Evolutionary conservation across 1,284 basidiomycete genomes (phyloP).

Genomic region (Sphagnurus paluster): DNA sequence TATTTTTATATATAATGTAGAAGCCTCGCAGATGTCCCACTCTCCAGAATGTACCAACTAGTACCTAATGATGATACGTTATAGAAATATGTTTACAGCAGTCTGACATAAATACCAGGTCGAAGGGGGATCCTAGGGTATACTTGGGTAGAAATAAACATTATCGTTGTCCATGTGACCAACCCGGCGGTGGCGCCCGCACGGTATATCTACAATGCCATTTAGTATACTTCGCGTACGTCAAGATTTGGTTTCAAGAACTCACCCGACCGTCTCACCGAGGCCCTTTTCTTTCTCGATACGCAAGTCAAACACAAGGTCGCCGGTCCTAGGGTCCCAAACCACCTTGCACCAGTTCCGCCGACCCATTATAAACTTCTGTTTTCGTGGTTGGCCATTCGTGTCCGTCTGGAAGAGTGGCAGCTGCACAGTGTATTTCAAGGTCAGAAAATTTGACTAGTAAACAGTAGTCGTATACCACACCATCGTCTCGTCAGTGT

Average conservation of each 20-base stretch:
- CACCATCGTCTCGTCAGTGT: constrained; percentile 88
- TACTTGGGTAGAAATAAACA: too few relatives aligned
- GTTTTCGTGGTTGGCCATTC: constrained; percentile 67
- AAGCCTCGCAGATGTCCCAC: too few relatives aligned
- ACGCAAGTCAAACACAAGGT: constrained; percentile 84
- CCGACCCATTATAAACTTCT: constrained; percentile 82
- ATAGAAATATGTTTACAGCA: too few relatives aligned
- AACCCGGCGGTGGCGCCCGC: constrained; percentile 51
- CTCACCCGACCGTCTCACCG: constrained; percentile 75
- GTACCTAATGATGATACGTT: too few relatives aligned
- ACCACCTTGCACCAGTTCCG: constrained; percentile 89
- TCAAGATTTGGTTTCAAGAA: constrained; percentile 3
- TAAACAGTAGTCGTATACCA: too few relatives aligned
- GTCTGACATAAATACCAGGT: too few relatives aligned
- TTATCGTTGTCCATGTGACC: constrained; percentile 27
- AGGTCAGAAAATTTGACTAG: too few relatives aligned
- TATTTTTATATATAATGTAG: too few relatives aligned
- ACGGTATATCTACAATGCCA: constrained; percentile 46
- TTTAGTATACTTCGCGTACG: constrained; percentile 7
- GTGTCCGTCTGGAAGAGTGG: constrained; percentile 82
- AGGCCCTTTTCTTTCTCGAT: constrained; percentile 83
- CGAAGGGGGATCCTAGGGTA: too few relatives aligned
- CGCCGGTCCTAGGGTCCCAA: constrained; percentile 60
- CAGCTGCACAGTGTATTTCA: constrained; percentile 43
- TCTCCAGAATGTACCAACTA: too few relatives aligned